A percentile compares a stretch with the other conserved stretches of the same genome.
phyloP scores from a whole-genome alignment of 345 rosid species.

The Aquilaria yunnanensis region DNA sequence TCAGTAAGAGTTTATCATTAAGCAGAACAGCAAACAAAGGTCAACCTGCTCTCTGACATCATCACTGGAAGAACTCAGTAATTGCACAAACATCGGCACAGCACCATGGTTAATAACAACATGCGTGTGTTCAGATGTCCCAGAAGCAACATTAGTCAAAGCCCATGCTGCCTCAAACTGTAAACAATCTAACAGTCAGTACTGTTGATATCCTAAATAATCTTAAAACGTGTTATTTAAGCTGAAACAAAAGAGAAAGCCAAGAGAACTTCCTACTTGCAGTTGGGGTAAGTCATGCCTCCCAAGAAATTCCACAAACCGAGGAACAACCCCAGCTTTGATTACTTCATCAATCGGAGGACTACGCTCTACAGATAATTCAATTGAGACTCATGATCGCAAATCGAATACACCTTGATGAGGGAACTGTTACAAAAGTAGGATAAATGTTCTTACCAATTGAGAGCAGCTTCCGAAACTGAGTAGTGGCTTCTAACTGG shows the following conservation, averaged over 20 bases:
- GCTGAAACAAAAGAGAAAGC: constrained; percentile 6
- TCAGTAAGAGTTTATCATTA: not conserved
- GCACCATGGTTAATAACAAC: constrained; percentile 84
- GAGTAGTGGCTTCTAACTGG: constrained; percentile 74
- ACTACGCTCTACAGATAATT: constrained; percentile 51
- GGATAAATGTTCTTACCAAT: constrained; percentile 37
- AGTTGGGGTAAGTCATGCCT: constrained; percentile 72
- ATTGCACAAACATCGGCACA: constrained; percentile 72
- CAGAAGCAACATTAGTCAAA: constrained; percentile 84
- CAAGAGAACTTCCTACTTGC: constrained; percentile 37
- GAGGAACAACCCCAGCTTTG: constrained; percentile 69
- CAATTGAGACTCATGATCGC: constrained; percentile 4
- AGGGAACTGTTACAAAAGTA: not conserved
- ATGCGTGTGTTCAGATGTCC: constrained; percentile 78
- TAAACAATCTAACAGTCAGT: constrained; percentile 14
- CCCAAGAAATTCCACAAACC: constrained; percentile 76
- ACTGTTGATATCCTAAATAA: constrained; percentile 1
- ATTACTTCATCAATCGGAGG: constrained; percentile 93
- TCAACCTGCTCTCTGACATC: constrained; percentile 86
- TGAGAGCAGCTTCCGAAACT: constrained; percentile 72
- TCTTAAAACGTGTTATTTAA: constrained; percentile 5
- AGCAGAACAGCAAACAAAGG: constrained; percentile 8
- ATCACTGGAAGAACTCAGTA: constrained; percentile 73
- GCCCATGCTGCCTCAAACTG: constrained; percentile 98
- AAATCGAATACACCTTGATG: not conserved